phyloP scores from a whole-genome alignment of 176 grass and related monocot species.

The Pharus latifolius region DNA sequence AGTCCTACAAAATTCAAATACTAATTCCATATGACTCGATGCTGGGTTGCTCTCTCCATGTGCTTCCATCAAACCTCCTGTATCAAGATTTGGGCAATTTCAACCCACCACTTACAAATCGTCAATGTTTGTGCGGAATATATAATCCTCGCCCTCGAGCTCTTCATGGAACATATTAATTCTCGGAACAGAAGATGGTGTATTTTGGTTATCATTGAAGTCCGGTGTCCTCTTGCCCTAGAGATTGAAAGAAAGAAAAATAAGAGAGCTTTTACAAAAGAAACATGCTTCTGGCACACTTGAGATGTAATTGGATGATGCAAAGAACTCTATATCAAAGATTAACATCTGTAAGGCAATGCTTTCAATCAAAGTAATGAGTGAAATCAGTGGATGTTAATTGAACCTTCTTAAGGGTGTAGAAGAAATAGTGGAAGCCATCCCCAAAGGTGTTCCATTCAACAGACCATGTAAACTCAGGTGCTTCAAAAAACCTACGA shows the following conservation, averaged over 20 bases:
- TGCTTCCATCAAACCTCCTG: neutral
- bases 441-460: slow-evolving; percentile 79
- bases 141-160: slow-evolving; percentile 69
- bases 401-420: slow-evolving; percentile 67
- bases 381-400: neutral
- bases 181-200: slow-evolving; percentile 7
- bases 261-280: neutral
- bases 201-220: neutral
- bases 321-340: neutral
- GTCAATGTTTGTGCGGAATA: slow-evolving; percentile 52
- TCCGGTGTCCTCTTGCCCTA: slow-evolving; percentile 47
- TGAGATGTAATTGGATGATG: neutral
- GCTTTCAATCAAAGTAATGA: neutral
- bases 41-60: neutral
- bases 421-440: slow-evolving; percentile 89
- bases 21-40: neutral
- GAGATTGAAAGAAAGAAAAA: neutral
- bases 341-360: neutral
- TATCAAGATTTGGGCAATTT: neutral
- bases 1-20: neutral
- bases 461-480: slow-evolving; percentile 69
- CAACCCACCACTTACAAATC: slow-evolving; percentile 11
- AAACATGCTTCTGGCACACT: neutral
- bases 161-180: slow-evolving; percentile 76
- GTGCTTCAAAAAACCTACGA: slow-evolving; percentile 55